These are phyloP conservation scores for Crepidotus variabilis DNA, from an alignment of 768 basidiomycete genomes.

Conservation along the genomic window DNA sequence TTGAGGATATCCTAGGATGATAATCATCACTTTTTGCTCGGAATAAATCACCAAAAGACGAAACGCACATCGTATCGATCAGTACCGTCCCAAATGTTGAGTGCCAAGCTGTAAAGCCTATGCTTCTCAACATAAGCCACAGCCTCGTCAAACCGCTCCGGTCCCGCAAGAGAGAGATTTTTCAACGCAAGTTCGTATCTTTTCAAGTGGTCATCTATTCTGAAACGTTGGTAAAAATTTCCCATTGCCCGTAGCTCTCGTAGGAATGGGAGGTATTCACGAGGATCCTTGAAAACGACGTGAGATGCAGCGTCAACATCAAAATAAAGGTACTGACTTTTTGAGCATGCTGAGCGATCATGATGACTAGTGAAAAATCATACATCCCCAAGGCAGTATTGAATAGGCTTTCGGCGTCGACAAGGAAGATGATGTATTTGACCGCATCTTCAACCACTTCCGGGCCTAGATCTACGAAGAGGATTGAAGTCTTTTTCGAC, in stretches of 20 bases:
- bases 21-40: not conserved
- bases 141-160: slow-evolving; percentile 74
- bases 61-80: slow-evolving; percentile 56
- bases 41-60: not conserved
- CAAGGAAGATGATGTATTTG: slow-evolving; percentile 97
- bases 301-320: not conserved
- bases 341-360: slow-evolving; percentile 96
- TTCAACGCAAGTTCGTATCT: slow-evolving; percentile 69
- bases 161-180: slow-evolving; percentile 70
- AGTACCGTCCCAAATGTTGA: slow-evolving; percentile 69
- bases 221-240: slow-evolving; percentile 79
- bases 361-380: slow-evolving; percentile 91
- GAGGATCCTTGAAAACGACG: slow-evolving; percentile 69
- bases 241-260: slow-evolving; percentile 82
- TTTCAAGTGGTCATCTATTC: slow-evolving; percentile 90
- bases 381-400: slow-evolving; percentile 98
- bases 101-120: slow-evolving; percentile 68
- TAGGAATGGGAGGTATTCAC: slow-evolving; percentile 97
- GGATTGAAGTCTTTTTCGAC: not conserved
- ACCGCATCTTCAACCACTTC: slow-evolving; percentile 91
- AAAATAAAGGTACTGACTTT: slow-evolving; percentile 51
- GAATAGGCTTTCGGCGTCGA: slow-evolving; percentile 87
- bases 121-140: slow-evolving; percentile 76
- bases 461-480: slow-evolving; percentile 49
- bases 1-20: slow-evolving; percentile 58